These are phyloP conservation scores for Chalaropsis thielavioides DNA, from an alignment of 2,329 filamentous ascomycete species.

Conservation along the genomic window DNA sequence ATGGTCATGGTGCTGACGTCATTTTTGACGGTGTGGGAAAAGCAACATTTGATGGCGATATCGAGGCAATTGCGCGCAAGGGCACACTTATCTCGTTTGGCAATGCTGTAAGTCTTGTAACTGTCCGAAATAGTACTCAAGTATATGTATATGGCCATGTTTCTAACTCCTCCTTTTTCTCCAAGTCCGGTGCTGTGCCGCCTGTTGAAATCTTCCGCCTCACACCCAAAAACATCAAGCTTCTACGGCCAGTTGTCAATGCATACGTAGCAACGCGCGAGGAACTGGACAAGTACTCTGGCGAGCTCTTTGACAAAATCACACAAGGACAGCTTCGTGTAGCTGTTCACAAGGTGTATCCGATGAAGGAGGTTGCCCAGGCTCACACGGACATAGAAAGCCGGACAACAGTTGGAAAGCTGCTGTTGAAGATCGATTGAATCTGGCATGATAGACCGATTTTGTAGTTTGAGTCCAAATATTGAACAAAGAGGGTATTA, in stretches of 20 bases:
- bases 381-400: conserved; percentile 70
- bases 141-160: not conserved
- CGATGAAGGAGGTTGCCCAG: conserved; percentile 53
- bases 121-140: not conserved
- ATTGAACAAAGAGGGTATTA: conserved; percentile 13
- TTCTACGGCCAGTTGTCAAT: conserved; percentile 61
- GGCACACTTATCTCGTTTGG: conserved; percentile 67
- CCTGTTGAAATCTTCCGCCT: conserved; percentile 46
- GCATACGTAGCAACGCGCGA: conserved; percentile 55
- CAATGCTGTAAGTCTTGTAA: conserved; percentile 46
- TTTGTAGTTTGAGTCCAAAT: not conserved
- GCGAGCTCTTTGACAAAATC: conserved; percentile 61
- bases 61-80: conserved; percentile 62
- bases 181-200: conserved; percentile 53
- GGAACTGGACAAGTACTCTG: conserved; percentile 55
- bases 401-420: conserved; percentile 70
- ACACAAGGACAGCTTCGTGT: conserved; percentile 54
- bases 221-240: conserved; percentile 57
- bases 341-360: conserved; percentile 62
- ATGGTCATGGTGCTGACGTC: conserved; percentile 55
- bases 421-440: conserved; percentile 52
- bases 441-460: not conserved
- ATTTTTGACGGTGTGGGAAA: conserved; percentile 82
- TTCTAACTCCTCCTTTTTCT: not conserved
- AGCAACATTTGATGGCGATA: conserved; percentile 63